Base-by-base conservation (phyloP, 192 early-diverging fungal genomes). In the Gaertneriomyces sp. region DNA sequence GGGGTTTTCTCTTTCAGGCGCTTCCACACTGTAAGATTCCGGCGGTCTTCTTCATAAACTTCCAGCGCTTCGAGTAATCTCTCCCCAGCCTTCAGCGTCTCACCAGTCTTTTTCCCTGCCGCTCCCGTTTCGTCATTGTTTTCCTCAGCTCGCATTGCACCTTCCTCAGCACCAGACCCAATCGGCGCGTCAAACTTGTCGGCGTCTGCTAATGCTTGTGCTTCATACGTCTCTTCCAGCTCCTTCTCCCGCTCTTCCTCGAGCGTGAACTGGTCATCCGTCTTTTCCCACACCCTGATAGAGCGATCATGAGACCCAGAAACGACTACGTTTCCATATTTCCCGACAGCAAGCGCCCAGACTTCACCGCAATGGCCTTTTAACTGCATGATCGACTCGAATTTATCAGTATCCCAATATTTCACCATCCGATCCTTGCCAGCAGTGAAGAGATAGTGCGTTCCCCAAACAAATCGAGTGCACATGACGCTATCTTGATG, bases 371-470 rank as follows among this genome's bases (percentile, higher is more conserved):
- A 91, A 75, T 94, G 93, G 17, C 90, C 94, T 53, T 91, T 88
- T 11, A 98, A 81, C 63, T 90, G 91, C 88, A 90, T 84, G 70
- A 98, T 96, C 65, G 92, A 89, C 62, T 95, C 91, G 80, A 95
- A 98, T 78, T 93, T 95, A 73, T 98, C 96, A 56, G 86, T 88
- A 73, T 98, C 95, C 94, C 93, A 98, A 66, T 95, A 93, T 76
- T 97, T 93, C 54, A 97, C 79, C 42, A 84, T 73, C 71, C 86
- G 81, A 72, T 98, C 96, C 70, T 97, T 97, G 56, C 90, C 85
- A 2, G 88, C 90, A 10, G 94, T 91, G 64, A 96, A 96, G 61
- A 97, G 88, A 77, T 95, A 95, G 79, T 98, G 94, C 6, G 95
- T 97, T 33, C 92, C 90, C 79, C 87, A 91, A 4, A 96, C 93